Conservation (phyloP, 2,329 filamentous ascomycete species). For the Diaporthe helianthi region DNA sequence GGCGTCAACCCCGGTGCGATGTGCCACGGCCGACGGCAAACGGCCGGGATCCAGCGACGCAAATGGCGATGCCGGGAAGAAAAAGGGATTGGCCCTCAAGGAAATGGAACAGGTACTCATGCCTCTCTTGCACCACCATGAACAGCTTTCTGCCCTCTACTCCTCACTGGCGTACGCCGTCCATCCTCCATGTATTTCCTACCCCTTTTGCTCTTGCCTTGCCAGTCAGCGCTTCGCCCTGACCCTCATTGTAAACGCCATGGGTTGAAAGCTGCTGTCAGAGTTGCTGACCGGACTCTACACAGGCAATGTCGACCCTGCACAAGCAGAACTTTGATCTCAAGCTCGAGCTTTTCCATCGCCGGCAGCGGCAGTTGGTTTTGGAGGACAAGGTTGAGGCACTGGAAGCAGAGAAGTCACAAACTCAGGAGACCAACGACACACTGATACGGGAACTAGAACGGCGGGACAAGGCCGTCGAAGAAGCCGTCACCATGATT, state of each 20-base stretch:
- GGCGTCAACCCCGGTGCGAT: constrained; percentile 50
- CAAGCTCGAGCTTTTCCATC: constrained; percentile 75
- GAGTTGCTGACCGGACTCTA: constrained; percentile 9
- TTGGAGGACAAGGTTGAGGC: constrained; percentile 65
- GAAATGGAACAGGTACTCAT: constrained; percentile 69
- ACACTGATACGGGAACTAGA: constrained; percentile 63
- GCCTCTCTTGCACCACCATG: not conserved
- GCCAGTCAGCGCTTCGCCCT: not conserved
- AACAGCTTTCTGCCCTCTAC: not conserved
- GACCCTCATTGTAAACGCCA: too few species aligned
- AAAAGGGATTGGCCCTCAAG: constrained; percentile 67
- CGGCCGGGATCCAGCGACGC: constrained; percentile 53
- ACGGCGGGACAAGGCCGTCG: constrained; percentile 72
- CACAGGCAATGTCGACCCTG: constrained; percentile 68
- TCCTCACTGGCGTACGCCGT: not conserved
- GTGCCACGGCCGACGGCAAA: constrained; percentile 44
- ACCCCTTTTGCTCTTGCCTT: not conserved
- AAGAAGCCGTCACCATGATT: constrained; percentile 75
- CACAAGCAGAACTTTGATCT: constrained; percentile 81
- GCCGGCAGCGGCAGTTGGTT: constrained; percentile 67
- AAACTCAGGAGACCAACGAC: constrained; percentile 64
- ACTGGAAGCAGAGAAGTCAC: constrained; percentile 60
- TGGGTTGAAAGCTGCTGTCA: too few species aligned
- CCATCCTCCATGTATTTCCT: not conserved
- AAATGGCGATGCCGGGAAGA: constrained; percentile 49